Evolutionary conservation across 2,329 filamentous ascomycete genomes (phyloP).

Genomic region (Curvularia verruculosa): DNA sequence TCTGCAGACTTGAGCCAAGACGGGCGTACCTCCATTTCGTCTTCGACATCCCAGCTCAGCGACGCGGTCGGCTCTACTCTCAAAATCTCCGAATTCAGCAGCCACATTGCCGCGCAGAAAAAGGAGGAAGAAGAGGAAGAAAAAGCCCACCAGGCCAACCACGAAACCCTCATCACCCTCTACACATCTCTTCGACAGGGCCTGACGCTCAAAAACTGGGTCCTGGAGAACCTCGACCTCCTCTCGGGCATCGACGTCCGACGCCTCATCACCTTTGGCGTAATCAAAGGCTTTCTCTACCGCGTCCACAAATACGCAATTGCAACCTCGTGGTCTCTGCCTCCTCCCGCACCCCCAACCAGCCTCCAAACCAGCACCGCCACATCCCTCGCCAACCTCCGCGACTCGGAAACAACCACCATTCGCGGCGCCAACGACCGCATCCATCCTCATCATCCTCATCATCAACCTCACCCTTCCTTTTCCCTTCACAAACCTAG

Average conservation of each 20-base stretch:
- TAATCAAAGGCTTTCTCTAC: conserved; percentile 94
- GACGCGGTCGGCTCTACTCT: conserved; percentile 22
- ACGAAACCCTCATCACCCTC: conserved; percentile 70
- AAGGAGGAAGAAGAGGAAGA: conserved; percentile 14
- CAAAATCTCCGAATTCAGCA: conserved; percentile 22
- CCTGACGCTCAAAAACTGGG: conserved; percentile 85
- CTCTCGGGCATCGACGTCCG: conserved; percentile 83
- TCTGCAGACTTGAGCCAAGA: conserved; percentile 26
- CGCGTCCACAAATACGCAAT: conserved; percentile 91
- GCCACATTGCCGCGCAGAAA: conserved; percentile 13
- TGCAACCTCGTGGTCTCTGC: conserved; percentile 44
- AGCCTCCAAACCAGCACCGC: conserved; percentile 31
- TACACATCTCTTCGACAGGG: conserved; percentile 86
- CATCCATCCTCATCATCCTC: too few species aligned
- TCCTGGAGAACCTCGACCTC: conserved; percentile 73
- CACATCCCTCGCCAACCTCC: conserved; percentile 20
- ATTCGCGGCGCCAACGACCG: conserved; percentile 21
- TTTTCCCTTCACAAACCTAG: conserved; percentile 30
- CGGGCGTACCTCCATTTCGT: conserved; percentile 31
- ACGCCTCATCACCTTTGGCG: conserved; percentile 90
- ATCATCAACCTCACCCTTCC: conserved; percentile 21
- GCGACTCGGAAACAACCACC: conserved; percentile 29
- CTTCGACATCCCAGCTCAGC: conserved; percentile 29
- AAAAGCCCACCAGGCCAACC: conserved; percentile 28
- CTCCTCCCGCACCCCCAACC: conserved; percentile 37